Evolutionary conservation across 1,139 yeast genomes (phyloP), one percentile per base, ranked within the genome.

Genomic region (Candida neerlandica): DNA sequence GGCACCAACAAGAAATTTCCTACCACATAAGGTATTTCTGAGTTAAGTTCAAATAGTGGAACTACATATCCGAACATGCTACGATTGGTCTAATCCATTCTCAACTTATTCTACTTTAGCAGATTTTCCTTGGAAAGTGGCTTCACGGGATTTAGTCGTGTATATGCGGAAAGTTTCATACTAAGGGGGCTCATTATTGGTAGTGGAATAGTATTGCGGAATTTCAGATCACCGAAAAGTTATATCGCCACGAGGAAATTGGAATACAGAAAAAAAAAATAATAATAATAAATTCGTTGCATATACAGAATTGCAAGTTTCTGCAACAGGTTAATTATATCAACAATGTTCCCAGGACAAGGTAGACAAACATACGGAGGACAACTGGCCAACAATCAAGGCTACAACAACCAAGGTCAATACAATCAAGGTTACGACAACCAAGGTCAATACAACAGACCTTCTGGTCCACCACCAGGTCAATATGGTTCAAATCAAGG

Each of bases 291-390:
- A 19, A 10, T 30, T 23, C 10, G 27, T 14, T 32, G 34, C 12
- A 11, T 32, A 11, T n/a, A 32, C 15, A n/a, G 10, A 14, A 32
- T 32, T 32, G 2, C 16, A 10, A 9, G 14, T 32, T 32, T 14
- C 34, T 11, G 5, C 11, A 39, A 23, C 11, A 14, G 9, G n/a
- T 39, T 16, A 39, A 21, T 21, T 39, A 4, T 7, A 9, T 14
- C 15, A 23, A 45, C 10, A 5, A 71, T 71, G 76, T 71, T 69
- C 48, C 75, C 76, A 51, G 75, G 76, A 21, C 64, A 66, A 44
- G 71, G 73, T 14, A 55, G 65, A 44, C 59, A 65, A 23, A 45
- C 53, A 12, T 51, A 54, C 47, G 53, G 53, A 43, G 59, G 55
- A 38, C 55, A 48, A 35, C 56, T 51, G 44, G 53, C 53, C 55